phyloP scores from a whole-genome alignment of 2,329 filamentous ascomycete genomes.

The Aulographum hederae region DNA sequence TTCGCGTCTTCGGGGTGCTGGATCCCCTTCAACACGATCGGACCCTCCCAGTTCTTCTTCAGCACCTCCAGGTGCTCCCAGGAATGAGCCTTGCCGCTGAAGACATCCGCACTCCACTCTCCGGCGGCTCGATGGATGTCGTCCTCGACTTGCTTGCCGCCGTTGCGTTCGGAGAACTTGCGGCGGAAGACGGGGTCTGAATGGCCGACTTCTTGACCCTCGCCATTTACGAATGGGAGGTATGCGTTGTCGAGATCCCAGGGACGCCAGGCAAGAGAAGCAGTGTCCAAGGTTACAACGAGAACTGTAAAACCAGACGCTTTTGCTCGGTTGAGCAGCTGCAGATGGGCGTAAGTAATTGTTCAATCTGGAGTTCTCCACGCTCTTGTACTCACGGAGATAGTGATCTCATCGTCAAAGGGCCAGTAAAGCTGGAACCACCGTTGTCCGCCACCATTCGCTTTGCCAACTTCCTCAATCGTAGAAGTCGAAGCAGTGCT shows the following conservation, averaged over 20 bases:
- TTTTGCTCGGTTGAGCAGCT: too few relatives aligned
- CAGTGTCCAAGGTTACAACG: conserved; percentile 45
- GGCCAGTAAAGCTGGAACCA: conserved; percentile 65
- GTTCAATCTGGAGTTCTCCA: too few relatives aligned
- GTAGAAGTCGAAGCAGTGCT: conserved; percentile 45
- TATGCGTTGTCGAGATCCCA: conserved; percentile 37
- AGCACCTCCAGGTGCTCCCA: neutral
- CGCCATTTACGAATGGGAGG: conserved; percentile 44
- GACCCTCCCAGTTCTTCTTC: conserved; percentile 16
- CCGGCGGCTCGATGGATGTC: too few relatives aligned
- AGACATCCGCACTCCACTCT: too few relatives aligned
- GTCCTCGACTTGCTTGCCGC: too few relatives aligned
- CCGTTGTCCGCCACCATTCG: conserved; percentile 36
- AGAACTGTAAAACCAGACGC: conserved; percentile 36
- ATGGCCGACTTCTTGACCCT: conserved; percentile 37
- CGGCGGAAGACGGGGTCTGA: conserved; percentile 18
- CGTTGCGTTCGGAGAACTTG: too few relatives aligned
- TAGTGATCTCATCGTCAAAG: too few relatives aligned
- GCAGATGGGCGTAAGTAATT: too few relatives aligned
- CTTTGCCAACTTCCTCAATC: conserved; percentile 47
- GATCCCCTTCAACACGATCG: conserved; percentile 80
- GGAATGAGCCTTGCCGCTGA: too few relatives aligned
- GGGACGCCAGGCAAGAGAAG: conserved; percentile 44
- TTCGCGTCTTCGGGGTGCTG: conserved; percentile 91
- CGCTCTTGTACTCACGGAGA: too few relatives aligned